Evolutionary conservation across 1,284 basidiomycete genomes (phyloP).

Genomic region (Cryptococcus amylolentus): DNA sequence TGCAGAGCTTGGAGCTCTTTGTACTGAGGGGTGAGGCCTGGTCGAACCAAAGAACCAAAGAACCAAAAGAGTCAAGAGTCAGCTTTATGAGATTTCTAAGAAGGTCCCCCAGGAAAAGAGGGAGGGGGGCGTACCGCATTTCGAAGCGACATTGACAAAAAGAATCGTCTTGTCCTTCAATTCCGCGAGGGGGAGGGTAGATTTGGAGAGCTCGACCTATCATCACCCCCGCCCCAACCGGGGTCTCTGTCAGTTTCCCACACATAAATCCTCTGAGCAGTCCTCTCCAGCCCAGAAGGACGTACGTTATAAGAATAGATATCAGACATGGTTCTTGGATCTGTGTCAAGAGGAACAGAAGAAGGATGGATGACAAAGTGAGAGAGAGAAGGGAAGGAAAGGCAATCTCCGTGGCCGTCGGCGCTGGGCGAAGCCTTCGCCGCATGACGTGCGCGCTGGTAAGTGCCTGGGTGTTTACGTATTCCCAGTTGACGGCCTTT

Average conservation of each 20-base stretch:
- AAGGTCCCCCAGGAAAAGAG: too few species aligned
- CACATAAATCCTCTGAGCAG: background rate
- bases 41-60: background rate
- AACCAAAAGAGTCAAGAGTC: background rate
- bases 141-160: constrained; percentile 49
- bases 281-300: background rate
- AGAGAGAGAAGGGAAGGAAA: too few species aligned
- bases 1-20: constrained; percentile 77
- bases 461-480: too few species aligned
- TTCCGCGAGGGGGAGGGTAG: constrained; percentile 34
- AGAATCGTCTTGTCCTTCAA: constrained; percentile 45
- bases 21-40: constrained; percentile 83
- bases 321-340: constrained; percentile 36
- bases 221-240: background rate
- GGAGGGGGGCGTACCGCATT: constrained; percentile 34
- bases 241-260: background rate
- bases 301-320: constrained; percentile 43
- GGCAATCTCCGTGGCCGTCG: too few species aligned
- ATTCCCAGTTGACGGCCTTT: too few species aligned
- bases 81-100: background rate
- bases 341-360: background rate
- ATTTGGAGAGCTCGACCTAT: constrained; percentile 44
- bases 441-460: too few species aligned
- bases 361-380: too few species aligned
- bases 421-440: too few species aligned